Conservation (phyloP, 2,329 filamentous ascomycete species). For the Beauveria medogensis region DNA sequence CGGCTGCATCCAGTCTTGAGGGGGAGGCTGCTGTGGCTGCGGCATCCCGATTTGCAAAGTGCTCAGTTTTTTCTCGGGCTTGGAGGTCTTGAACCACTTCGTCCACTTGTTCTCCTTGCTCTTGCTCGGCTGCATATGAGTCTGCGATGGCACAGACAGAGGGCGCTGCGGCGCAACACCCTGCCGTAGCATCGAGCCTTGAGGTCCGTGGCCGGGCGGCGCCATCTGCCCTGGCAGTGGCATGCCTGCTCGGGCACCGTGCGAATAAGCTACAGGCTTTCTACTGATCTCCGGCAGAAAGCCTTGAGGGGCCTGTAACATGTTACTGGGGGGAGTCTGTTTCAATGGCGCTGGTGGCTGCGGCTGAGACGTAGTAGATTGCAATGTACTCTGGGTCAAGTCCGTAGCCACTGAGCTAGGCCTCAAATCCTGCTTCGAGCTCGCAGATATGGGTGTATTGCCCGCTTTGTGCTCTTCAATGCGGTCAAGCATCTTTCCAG, state of each 20-base stretch:
- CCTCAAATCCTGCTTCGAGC: neutral
- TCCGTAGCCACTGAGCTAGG: constrained; percentile 16
- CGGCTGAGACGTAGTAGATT: neutral
- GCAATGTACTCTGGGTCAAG: constrained; percentile 8
- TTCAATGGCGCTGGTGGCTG: neutral
- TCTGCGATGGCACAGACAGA: constrained; percentile 13
- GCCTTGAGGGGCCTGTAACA: constrained; percentile 3
- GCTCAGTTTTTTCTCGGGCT: constrained; percentile 4
- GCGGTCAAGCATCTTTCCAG: constrained; percentile 14
- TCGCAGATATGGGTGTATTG: neutral
- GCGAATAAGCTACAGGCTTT: neutral
- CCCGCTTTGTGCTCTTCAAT: constrained; percentile 21
- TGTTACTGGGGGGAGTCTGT: neutral
- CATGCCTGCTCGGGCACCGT: neutral
- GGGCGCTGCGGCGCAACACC: constrained; percentile 6
- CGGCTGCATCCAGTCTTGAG: constrained; percentile 5
- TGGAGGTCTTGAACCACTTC: constrained; percentile 23
- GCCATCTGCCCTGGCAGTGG: constrained; percentile 11
- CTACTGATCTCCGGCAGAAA: neutral
- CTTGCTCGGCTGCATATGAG: constrained; percentile 14
- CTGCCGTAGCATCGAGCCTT: neutral
- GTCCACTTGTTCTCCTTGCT: constrained; percentile 22
- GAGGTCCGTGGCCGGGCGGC: constrained; percentile 8
- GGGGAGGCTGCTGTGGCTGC: constrained; percentile 3
- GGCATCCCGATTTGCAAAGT: neutral